Percentiles rank a stretch among this genome's conserved stretches.
Conservation (phyloP, 2,329 filamentous ascomycete species). For the Xylaria sp. region DNA sequence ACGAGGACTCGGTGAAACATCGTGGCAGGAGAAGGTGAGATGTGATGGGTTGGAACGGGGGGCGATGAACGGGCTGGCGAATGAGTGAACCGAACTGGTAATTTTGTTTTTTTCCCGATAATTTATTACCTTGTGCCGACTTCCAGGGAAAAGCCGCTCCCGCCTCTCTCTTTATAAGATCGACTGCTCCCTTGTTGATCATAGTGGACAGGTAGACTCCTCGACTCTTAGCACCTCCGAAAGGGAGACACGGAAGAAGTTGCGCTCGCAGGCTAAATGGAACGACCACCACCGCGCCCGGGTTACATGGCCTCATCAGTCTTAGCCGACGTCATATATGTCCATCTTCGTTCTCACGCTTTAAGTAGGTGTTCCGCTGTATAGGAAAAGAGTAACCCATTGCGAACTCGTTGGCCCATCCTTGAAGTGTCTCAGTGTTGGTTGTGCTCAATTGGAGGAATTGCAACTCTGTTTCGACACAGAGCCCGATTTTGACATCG, state of each 20-base stretch:
- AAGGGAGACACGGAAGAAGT: slow-evolving; percentile 32
- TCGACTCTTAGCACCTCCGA: slow-evolving; percentile 24
- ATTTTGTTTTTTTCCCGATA: slow-evolving; percentile 25
- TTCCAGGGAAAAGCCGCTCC: slow-evolving; percentile 17
- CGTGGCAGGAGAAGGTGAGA: not conserved
- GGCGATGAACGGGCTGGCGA: not conserved
- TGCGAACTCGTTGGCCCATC: not conserved
- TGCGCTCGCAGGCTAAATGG: slow-evolving; percentile 37
- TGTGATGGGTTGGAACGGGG: slow-evolving; percentile 19
- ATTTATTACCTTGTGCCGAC: slow-evolving; percentile 20
- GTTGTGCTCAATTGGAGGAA: slow-evolving; percentile 20
- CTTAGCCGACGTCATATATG: slow-evolving; percentile 30
- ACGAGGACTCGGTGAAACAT: slow-evolving; percentile 30
- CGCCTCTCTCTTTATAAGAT: slow-evolving; percentile 29
- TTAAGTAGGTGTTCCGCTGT: slow-evolving; percentile 22
- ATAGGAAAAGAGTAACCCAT: slow-evolving; percentile 1
- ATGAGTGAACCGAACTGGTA: slow-evolving; percentile 20
- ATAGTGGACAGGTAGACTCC: not conserved
- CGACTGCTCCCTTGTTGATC: slow-evolving; percentile 1
- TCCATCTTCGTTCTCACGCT: slow-evolving; percentile 6
- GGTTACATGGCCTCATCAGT: slow-evolving; percentile 10
- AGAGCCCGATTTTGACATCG: not conserved
- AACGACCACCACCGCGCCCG: slow-evolving; percentile 15
- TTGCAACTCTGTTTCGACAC: slow-evolving; percentile 18
- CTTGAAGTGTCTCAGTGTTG: not conserved